These are phyloP conservation scores for Penicillium glabrum DNA, from an alignment of 2,329 filamentous ascomycete species.

Conservation along the genomic window DNA sequence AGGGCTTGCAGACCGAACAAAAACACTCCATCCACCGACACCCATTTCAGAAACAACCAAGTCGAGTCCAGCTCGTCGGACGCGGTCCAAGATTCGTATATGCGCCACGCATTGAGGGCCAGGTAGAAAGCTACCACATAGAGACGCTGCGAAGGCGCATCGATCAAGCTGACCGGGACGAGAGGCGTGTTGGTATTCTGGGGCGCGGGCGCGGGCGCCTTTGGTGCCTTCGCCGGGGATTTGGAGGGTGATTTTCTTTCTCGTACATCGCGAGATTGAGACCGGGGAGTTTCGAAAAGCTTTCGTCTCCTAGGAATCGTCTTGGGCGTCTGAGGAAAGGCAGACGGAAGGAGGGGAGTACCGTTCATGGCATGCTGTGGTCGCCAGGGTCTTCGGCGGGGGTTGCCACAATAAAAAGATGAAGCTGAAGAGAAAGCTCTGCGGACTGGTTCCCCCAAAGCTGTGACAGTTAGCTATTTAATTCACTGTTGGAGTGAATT, in stretches of 20 bases:
- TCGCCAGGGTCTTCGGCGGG: conserved; percentile 14
- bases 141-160: conserved; percentile 86
- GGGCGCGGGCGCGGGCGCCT: conserved; percentile 11
- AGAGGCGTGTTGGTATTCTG: conserved; percentile 54
- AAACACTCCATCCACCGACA: conserved; percentile 79
- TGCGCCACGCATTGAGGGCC: conserved; percentile 73
- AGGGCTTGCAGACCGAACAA: conserved; percentile 83
- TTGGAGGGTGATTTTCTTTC: conserved; percentile 24
- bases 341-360: conserved; percentile 79
- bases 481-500: background rate
- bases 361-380: conserved; percentile 71
- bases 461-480: background rate
- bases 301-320: conserved; percentile 41
- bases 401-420: background rate
- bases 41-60: conserved; percentile 91
- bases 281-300: conserved; percentile 29
- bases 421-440: background rate
- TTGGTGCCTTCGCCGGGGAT: conserved; percentile 19
- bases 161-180: conserved; percentile 77
- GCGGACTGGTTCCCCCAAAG: background rate
- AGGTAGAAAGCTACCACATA: conserved; percentile 82
- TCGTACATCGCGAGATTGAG: conserved; percentile 23
- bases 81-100: conserved; percentile 80
- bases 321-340: conserved; percentile 74
- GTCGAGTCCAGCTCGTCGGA: conserved; percentile 86